A percentile compares a stretch with the other conserved stretches of the same genome.
These are phyloP conservation scores for Neonectria sp. DNA, from an alignment of 2,329 filamentous ascomycete genomes.

Conservation along the genomic window DNA sequence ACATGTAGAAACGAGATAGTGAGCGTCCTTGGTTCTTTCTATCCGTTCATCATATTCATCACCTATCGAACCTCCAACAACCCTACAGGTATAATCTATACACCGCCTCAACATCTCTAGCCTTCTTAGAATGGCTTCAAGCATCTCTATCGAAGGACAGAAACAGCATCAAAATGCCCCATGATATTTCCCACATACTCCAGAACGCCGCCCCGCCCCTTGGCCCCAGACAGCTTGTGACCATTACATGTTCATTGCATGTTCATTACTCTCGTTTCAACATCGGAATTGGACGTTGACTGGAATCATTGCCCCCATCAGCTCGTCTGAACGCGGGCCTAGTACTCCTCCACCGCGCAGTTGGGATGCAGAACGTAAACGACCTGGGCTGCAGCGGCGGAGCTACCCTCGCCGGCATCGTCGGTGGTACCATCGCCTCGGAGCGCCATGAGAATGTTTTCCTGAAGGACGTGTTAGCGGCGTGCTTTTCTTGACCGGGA, in stretches of 20 bases:
- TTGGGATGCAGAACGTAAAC: slow-evolving; percentile 96
- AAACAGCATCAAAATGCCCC: slow-evolving; percentile 19
- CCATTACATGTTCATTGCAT: slow-evolving; percentile 25
- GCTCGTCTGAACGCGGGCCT: slow-evolving; percentile 29
- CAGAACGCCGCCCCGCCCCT: slow-evolving; percentile 15
- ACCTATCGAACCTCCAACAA: not conserved
- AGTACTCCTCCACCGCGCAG: slow-evolving; percentile 82
- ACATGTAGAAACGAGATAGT: not conserved
- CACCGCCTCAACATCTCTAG: not conserved
- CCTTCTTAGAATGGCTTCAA: not conserved
- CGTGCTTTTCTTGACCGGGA: slow-evolving; percentile 31
- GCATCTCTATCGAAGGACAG: slow-evolving; percentile 16
- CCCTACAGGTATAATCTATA: slow-evolving; percentile 10
- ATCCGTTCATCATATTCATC: slow-evolving; percentile 1
- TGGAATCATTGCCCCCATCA: not conserved
- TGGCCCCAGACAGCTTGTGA: slow-evolving; percentile 16
- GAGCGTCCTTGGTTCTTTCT: not conserved
- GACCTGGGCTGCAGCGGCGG: slow-evolving; percentile 59
- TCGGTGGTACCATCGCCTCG: slow-evolving; percentile 72
- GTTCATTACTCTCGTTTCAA: slow-evolving; percentile 32
- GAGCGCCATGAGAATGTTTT: slow-evolving; percentile 90
- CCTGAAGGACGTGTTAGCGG: slow-evolving; percentile 67
- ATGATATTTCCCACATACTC: slow-evolving; percentile 30
- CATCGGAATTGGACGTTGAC: slow-evolving; percentile 32
- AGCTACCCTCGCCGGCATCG: slow-evolving; percentile 61